A percentile compares a stretch with the other conserved stretches of the same genome.
Evolutionary conservation across 2,329 filamentous ascomycete genomes (phyloP).

Genomic region (Corniculantispora saksenae): DNA sequence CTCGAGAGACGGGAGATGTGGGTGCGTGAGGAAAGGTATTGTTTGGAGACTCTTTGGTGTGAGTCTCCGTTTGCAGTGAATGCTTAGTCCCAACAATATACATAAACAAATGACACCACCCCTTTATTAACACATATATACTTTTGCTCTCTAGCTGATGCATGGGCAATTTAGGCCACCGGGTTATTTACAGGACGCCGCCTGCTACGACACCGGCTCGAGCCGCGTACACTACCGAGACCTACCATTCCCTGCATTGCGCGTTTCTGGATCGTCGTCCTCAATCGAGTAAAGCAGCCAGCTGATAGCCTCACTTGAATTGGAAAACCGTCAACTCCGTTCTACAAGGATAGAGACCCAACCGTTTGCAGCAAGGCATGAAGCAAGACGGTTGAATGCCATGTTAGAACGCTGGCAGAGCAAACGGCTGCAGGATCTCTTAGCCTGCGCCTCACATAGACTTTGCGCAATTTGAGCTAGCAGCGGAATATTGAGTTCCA

Average conservation of each 20-base stretch:
- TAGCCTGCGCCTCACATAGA: not conserved
- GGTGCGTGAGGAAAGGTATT: not conserved
- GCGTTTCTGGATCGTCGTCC: not conserved
- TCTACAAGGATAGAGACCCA: not conserved
- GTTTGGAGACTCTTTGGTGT: not conserved
- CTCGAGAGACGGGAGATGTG: not conserved
- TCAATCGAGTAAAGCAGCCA: not conserved
- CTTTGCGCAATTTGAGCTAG: not conserved
- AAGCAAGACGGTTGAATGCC: not conserved
- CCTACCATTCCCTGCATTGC: not conserved
- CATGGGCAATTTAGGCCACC: not conserved
- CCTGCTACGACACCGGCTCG: not conserved
- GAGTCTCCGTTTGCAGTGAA: constrained; percentile 1
- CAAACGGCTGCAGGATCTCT: not conserved
- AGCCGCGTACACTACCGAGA: not conserved
- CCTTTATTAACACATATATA: not conserved
- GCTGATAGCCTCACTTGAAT: not conserved
- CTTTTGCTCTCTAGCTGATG: not conserved
- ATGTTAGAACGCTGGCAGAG: not conserved
- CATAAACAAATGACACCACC: not conserved
- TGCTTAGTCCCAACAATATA: not conserved
- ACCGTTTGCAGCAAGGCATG: not conserved
- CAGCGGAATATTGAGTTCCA: not conserved
- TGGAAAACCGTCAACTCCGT: not conserved
- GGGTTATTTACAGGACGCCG: not conserved